These are phyloP conservation scores for Neoarthrinium moseri DNA, from an alignment of 2,329 filamentous ascomycete species.

Conservation along the genomic window DNA sequence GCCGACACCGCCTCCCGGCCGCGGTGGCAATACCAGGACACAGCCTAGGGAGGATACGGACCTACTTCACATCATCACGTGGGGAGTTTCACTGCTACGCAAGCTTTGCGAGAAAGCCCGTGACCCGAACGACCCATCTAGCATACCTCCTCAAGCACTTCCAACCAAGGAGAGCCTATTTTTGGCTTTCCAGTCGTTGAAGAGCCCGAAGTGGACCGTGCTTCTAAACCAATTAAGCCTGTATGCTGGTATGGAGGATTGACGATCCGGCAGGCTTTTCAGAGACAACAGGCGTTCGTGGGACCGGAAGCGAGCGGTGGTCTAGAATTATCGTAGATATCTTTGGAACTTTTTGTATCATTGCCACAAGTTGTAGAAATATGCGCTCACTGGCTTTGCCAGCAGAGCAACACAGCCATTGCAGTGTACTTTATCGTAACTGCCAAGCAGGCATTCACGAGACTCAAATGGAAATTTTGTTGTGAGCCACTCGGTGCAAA, in stretches of 20 bases:
- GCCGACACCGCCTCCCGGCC: constrained; percentile 38
- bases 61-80: constrained; percentile 62
- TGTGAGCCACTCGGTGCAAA: no score
- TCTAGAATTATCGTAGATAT: constrained; percentile 7
- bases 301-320: constrained; percentile 4
- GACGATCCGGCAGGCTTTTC: neutral
- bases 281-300: neutral
- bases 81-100: constrained; percentile 67
- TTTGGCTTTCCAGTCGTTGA: constrained; percentile 61
- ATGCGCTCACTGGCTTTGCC: no score
- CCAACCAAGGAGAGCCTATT: constrained; percentile 68
- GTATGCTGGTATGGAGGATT: constrained; percentile 45
- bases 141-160: constrained; percentile 60
- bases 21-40: constrained; percentile 25
- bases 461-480: no score
- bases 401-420: no score
- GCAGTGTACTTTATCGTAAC: no score
- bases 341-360: no score
- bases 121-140: constrained; percentile 52
- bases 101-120: constrained; percentile 66
- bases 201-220: constrained; percentile 59
- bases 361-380: no score
- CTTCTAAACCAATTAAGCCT: constrained; percentile 68
- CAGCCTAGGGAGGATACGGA: constrained; percentile 46
- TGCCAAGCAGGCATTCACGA: no score